Base-by-base conservation (phyloP, 352 stramenopile genomes). In the Sclerospora graminicola region DNA sequence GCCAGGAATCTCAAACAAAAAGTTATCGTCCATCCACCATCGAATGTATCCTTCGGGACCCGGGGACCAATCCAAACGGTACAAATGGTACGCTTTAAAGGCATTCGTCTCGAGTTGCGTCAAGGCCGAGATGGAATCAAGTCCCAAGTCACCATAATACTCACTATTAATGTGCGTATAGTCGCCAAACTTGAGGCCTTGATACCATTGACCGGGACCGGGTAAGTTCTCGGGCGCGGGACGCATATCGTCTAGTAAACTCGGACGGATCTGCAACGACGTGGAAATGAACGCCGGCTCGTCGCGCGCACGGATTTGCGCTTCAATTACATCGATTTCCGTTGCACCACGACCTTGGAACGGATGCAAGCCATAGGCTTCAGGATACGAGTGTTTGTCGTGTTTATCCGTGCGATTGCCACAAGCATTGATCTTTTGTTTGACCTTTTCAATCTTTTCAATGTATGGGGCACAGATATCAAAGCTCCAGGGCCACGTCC, bases 401-500 rank as follows among this genome's bases (percentile, higher is more conserved):
- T 98, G 50, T 31, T 95, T 94, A 66, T 93, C 92, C 20, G 97
- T 97, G 55, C 93, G 75, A 59, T 95, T 91, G 10, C 74, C 69
- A 57, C 95, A 99, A 5, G 85, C 95, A 33, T 67, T 97, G 56
- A 99, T 94, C 47, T 88, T 84, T 60, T 99, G 95, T 13, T 90
- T 54, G 38, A 90, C 63, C 46, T 97, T 85, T 51, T 97, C 57
- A 5, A 58, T 24, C 61, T 98, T 87, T 16, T 96, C 94, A 19
- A 89, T 45, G 28, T 54, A 84, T 2, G 73, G 72, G 6, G 64
- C 63, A 49, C 95, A 99, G 8, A 67, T 66, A 42, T 98, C 82
- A 50, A 97, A 98, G 56, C 82, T 97, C 91, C 94, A 99, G 0
- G 95, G 95, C 95, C 95, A 99, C 35, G 87, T 89, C 53, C 89